phyloP scores from a whole-genome alignment of 148 eudicot species.

The Rhododendron simsii region DNA sequence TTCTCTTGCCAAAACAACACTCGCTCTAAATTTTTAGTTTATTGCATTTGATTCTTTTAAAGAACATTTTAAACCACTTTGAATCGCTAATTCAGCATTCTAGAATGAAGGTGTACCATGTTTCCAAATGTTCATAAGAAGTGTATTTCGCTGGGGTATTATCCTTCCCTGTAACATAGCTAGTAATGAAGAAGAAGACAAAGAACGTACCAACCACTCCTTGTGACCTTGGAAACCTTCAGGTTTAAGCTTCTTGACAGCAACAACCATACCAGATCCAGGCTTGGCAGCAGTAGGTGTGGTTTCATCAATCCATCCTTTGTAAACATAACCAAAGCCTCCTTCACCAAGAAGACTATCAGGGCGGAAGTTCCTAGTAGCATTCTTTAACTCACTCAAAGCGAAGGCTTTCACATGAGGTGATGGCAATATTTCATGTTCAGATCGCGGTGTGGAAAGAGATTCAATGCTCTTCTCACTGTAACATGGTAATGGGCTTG shows the following conservation, averaged over 20 bases:
- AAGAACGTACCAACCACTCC: conserved; percentile 38
- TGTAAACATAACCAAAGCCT: conserved; percentile 43
- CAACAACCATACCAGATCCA: conserved; percentile 36
- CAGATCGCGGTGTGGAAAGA: conserved; percentile 47
- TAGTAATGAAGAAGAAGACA: not conserved
- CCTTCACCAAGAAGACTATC: conserved; percentile 41
- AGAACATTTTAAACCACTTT: not conserved
- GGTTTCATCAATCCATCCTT: conserved; percentile 36
- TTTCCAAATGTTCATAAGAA: not conserved
- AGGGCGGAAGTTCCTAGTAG: conserved; percentile 31
- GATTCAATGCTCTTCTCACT: conserved; percentile 44
- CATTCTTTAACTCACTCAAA: conserved; percentile 29
- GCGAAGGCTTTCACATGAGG: conserved; percentile 22
- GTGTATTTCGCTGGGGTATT: not conserved
- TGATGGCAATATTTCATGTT: conserved; percentile 28
- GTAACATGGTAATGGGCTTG: conserved; percentile 31
- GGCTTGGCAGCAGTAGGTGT: conserved; percentile 28
- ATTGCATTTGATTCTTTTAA: not conserved
- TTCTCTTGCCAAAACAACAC: not conserved
- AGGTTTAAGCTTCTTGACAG: conserved; percentile 38
- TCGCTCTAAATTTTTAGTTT: not conserved
- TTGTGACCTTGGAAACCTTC: conserved; percentile 40
- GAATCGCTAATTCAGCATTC: not conserved
- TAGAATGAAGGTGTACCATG: not conserved
- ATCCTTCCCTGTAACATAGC: not conserved